Percentiles rank a stretch among this genome's conserved stretches.
Conservation (phyloP, 2,329 filamentous ascomycete genomes). For the Xylariales sp. region DNA sequence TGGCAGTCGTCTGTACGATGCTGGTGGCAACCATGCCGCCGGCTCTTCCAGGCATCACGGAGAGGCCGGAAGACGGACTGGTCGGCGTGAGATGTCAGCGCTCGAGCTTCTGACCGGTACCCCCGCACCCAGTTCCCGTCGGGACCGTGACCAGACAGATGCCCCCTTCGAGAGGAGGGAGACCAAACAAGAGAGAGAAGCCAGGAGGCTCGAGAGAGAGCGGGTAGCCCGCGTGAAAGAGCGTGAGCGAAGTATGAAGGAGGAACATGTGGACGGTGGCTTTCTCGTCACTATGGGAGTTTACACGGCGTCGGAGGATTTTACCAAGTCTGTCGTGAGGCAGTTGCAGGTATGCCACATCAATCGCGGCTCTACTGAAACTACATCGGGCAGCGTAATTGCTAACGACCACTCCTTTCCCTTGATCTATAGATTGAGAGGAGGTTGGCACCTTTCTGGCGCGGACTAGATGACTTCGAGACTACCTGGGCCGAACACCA, state of each 20-base stretch:
- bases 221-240: conserved; percentile 72
- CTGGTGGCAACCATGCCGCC: conserved; percentile 16
- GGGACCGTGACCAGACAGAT: conserved; percentile 30
- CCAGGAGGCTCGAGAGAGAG: conserved; percentile 78
- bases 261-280: conserved; percentile 92
- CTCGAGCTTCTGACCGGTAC: conserved; percentile 35
- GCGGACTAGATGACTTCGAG: conserved; percentile 83
- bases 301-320: conserved; percentile 90
- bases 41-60: conserved; percentile 15
- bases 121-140: conserved; percentile 28
- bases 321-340: conserved; percentile 80
- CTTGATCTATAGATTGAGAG: conserved; percentile 70
- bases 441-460: conserved; percentile 91
- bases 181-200: conserved; percentile 88
- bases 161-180: conserved; percentile 65
- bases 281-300: conserved; percentile 91
- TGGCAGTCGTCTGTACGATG: conserved; percentile 12
- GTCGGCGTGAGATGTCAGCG: conserved; percentile 42
- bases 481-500: conserved; percentile 92
- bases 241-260: conserved; percentile 81
- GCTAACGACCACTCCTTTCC: no score
- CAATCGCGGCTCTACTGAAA: neutral
- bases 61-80: conserved; percentile 22
- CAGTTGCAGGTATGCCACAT: conserved; percentile 72
- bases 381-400: no score